phyloP scores from a whole-genome alignment of 352 stramenopile species.

The Phytophthora brassicae region DNA sequence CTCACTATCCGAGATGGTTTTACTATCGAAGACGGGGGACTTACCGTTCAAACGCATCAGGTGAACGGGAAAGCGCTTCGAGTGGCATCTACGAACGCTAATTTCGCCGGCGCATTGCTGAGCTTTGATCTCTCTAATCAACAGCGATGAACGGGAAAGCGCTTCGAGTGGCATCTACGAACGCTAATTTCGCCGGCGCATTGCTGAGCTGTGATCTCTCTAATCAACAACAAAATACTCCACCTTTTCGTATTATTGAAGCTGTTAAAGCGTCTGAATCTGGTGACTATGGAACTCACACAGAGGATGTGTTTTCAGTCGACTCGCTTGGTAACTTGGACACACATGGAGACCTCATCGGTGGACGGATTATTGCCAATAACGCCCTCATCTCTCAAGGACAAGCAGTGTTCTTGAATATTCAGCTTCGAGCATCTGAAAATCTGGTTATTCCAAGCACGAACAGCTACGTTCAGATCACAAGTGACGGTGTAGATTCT shows the following conservation, averaged over 20 bases:
- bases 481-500: conserved; percentile 39
- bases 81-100: conserved; percentile 44
- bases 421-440: conserved; percentile 39
- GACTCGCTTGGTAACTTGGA: conserved; percentile 51
- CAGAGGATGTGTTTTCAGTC: conserved; percentile 39
- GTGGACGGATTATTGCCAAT: conserved; percentile 48
- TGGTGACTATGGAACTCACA: not conserved
- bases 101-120: conserved; percentile 58
- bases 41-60: conserved; percentile 45
- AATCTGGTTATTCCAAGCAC: conserved; percentile 53
- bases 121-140: conserved; percentile 44
- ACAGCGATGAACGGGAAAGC: conserved; percentile 41
- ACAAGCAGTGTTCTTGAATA: conserved; percentile 53
- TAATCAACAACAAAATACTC: conserved; percentile 21
- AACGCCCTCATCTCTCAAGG: conserved; percentile 54
- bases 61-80: conserved; percentile 49
- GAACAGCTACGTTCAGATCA: conserved; percentile 75
- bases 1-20: conserved; percentile 63
- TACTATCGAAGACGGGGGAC: conserved; percentile 58
- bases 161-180: conserved; percentile 45
- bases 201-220: conserved; percentile 53
- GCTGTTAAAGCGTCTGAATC: conserved; percentile 19
- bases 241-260: conserved; percentile 57
- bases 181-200: conserved; percentile 52
- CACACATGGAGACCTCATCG: conserved; percentile 52